Conservation (phyloP, 2,329 filamentous ascomycete genomes). For the Dendryphion nanum region DNA sequence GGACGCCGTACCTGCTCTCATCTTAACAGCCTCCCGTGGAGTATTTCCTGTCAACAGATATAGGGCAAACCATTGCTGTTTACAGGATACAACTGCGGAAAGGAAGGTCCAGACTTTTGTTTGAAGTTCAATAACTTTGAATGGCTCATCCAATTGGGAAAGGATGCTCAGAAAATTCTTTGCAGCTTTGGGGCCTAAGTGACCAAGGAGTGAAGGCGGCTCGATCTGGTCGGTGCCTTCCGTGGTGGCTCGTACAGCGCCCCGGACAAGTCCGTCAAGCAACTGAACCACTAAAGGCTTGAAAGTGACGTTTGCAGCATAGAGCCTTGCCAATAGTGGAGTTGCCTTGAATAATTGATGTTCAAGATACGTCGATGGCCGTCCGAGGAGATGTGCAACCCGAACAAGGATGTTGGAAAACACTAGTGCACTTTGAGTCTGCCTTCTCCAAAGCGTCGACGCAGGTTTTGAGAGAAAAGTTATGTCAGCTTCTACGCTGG, state of each 20-base stretch:
- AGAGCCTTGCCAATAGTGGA: conserved; percentile 73
- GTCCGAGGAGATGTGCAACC: conserved; percentile 63
- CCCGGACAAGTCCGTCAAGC: conserved; percentile 70
- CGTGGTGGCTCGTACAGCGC: conserved; percentile 55
- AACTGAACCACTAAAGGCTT: conserved; percentile 65
- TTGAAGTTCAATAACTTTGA: conserved; percentile 64
- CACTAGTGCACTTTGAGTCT: conserved; percentile 63
- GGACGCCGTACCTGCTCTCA: conserved; percentile 45
- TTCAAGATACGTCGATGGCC: conserved; percentile 66
- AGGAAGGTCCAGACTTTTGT: conserved; percentile 80
- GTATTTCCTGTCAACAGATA: conserved; percentile 87
- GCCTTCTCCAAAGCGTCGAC: conserved; percentile 50
- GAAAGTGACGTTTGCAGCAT: conserved; percentile 67
- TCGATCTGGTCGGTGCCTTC: conserved; percentile 49
- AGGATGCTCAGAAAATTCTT: conserved; percentile 81
- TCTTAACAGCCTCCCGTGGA: conserved; percentile 70
- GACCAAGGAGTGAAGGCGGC: conserved; percentile 89
- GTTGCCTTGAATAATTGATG: conserved; percentile 78
- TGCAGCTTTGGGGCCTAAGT: conserved; percentile 77
- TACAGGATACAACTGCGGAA: conserved; percentile 79
- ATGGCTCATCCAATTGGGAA: conserved; percentile 72
- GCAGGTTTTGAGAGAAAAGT: conserved; percentile 46
- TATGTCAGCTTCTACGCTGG: conserved; percentile 41
- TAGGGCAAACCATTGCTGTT: conserved; percentile 95
- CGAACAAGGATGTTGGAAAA: conserved; percentile 71